Base-by-base conservation (phyloP, 495 filamentous ascomycete species). In the Stereocaulon alpinum region DNA sequence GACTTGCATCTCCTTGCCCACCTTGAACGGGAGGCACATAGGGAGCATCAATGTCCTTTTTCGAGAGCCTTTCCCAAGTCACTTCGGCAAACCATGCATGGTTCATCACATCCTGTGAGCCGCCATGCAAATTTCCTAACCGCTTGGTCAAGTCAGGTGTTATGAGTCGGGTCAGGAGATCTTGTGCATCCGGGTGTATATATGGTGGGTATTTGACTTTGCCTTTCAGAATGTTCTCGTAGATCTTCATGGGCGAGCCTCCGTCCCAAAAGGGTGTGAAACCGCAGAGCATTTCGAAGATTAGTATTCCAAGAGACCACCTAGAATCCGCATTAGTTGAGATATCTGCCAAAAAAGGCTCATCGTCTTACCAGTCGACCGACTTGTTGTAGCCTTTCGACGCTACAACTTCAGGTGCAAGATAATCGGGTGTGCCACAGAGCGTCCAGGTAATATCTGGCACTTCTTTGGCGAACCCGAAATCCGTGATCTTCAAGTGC, bases 381-480 rank as follows among this genome's bases (percentile, higher is more conserved):
- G 91, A 96, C 73, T 97, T 97, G 74, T 97, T 97, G 73, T 98
- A 98, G 32, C 93, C 93, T 75, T 97, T 97, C 63, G 88, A 93
- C 22, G 89, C 86, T 15, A 98, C 94, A 15, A 98, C 94, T 71
- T 98, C 93, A 1, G 93, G 93, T 2, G 93, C 93, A 40, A 98
- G 81, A 69, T 98, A 98, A 73, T 98, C 93, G n/a, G 93, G 93
- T 22, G 93, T 98, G 56, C 93, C 93, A 70, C 93, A 98, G 29
- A 98, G 79, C 34, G 93, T 98, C 94, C 94, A 97, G 18, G 93
- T 98, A 72, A 96, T 96, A 76, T 98, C 93, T 20, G 91, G 92
- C 34, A 97, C 94, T 62, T 93, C 88, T 76, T 98, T 98, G 24
- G 94, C 94, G 68, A 98, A 97, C 1, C 93, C 93, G 73, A 98